Base-by-base conservation (phyloP, 78 protist species). In the Dictyostelium capitatum region DNA sequence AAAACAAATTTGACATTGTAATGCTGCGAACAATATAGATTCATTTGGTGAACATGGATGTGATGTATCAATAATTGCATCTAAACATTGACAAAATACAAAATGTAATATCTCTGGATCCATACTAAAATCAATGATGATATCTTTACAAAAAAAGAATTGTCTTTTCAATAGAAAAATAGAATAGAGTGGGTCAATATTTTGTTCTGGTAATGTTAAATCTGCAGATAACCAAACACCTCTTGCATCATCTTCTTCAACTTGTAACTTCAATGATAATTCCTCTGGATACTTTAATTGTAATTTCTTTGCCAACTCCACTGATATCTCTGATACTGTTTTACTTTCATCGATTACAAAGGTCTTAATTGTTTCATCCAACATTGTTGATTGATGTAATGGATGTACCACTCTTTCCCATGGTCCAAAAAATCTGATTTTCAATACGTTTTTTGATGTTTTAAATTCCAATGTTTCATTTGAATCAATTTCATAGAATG, bases 1-100 rank as follows among this genome's bases (percentile, higher is more conserved):
- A 41, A 82, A 53, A 30, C 79, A 59, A 51, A 93, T 81, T 78
- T 97, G 98, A 28, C 94, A 81, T 41, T 89, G 97, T 20, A 93
- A 50, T 37, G 97, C 96, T 4, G 97, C 97, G 6, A 97, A 90
- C 25, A 91, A 59, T n/a, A 87, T n/a, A n/a, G 97, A 90, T 75
- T 97, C 97, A 0, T 82, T 82, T 12, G 8, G 72, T 1, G 95
- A 90, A 72, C 96, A 90, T 3, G 97, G 97, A 62, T 90, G 79
- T 3, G 56, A 37, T 53, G 89, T 47, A 64, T 81, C 91, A 53
- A 92, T 74, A 37, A 92, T 82, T 17, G 96, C 96, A 59, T 92
- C 96, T 23, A 92, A 77, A 73, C 89, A 82, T 57, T 92, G 96
- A 25, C 96, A 92, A 62, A 92, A 92, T 0, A 79, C 89, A 50